These are phyloP conservation scores for Trifolium subterraneum DNA, from an alignment of 306 rosid species.

Conservation along the genomic window DNA sequence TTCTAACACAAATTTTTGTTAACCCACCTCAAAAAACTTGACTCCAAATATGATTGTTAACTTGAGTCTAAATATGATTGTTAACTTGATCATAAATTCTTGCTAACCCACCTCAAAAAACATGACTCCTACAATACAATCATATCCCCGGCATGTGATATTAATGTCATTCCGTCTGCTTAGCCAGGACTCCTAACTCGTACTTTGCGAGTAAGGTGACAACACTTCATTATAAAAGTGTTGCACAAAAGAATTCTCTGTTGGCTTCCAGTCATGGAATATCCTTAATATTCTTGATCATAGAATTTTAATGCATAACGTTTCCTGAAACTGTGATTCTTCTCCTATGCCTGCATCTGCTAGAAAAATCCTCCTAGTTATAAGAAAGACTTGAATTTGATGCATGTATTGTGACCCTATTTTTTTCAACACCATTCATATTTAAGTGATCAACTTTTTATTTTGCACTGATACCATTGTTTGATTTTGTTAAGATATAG, in stretches of 20 bases:
- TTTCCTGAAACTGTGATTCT: neutral
- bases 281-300: neutral
- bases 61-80: too few relatives aligned
- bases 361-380: constrained; percentile 14
- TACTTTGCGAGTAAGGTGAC: constrained; percentile 2
- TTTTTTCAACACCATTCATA: constrained; percentile 20
- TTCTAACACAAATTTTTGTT: neutral
- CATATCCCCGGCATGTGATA: neutral
- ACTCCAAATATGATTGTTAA: neutral
- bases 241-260: neutral
- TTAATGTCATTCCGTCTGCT: neutral
- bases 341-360: constrained; percentile 6
- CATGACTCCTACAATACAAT: neutral
- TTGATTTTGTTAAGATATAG: constrained; percentile 24
- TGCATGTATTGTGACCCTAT: neutral
- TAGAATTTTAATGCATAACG: neutral
- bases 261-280: constrained; percentile 7
- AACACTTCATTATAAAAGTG: neutral
- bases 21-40: neutral
- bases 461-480: constrained; percentile 14
- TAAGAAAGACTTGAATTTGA: neutral
- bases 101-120: too few relatives aligned
- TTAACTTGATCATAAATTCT: neutral
- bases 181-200: neutral
- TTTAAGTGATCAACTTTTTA: constrained; percentile 4